Evolutionary conservation across 73 alveolate genomes (phyloP), one percentile per base, ranked within the genome.

Genomic region (Breviolum minutum): DNA sequence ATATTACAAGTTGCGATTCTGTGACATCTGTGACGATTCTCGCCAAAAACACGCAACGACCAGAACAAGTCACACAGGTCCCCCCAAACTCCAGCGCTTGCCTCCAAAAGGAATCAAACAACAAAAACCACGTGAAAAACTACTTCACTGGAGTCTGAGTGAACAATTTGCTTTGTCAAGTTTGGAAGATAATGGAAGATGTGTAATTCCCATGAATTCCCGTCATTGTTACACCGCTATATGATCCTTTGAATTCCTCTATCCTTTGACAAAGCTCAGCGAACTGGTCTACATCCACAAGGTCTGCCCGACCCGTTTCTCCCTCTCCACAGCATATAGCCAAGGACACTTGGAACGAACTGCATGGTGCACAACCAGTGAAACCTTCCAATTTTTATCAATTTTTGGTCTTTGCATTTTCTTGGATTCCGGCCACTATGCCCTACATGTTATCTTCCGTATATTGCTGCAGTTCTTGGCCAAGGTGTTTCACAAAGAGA

Each of bases 41-140:
- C 91, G 91, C 91, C 91, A 82, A 30, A 80, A 77, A 77, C 89
- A 30, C 91, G 91, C 91, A 82, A 82, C 91, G 91, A 60, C 91
- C 91, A 82, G 69, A 79, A 79, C 87, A 71, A 79, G 63, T 76
- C 62, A 79, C 63, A 29, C 63, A 32, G 66, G 87, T 79, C 87
- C 87, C 87, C 87, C 54, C 54, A 40, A 40, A 40, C 54, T 40
- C 54, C 54, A 3, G 54, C 54, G 54, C 54, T 40, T 40, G 54
- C 54, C 54, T 40, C 54, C 66, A 29, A 32, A 8, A 7, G 60
- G 85, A 24, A 54, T 76, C 85, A 71, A 71, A 8, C 81, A 71
- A 12, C 9, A 40, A 20, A 30, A 71, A 20, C 32, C 19, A 16
- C 81, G 40, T 71, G 29, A 30, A 71, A 40, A 40, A 40, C 54